phyloP scores from a whole-genome alignment of 768 basidiomycete genomes.

The Boletales sp. region DNA sequence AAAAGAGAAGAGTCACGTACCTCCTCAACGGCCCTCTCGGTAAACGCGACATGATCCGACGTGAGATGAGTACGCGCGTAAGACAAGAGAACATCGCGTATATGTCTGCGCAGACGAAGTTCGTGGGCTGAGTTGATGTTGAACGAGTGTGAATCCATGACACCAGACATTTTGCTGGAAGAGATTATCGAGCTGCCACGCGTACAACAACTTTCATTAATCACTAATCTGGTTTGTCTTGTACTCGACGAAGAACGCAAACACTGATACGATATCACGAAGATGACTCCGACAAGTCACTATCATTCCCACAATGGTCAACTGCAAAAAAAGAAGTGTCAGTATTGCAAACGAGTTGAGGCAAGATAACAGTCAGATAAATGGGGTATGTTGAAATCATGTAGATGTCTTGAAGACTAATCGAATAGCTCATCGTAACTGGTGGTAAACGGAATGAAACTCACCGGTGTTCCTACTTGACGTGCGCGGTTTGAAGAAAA shows the following conservation, averaged over 20 bases:
- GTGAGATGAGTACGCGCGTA: slow-evolving; percentile 55
- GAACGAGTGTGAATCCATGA: slow-evolving; percentile 16
- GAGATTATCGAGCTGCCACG: not conserved
- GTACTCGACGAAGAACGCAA: not conserved
- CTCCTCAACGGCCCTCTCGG: slow-evolving; percentile 45
- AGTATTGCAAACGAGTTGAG: slow-evolving; percentile 6
- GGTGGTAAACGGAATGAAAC: not conserved
- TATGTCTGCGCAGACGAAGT: slow-evolving; percentile 37
- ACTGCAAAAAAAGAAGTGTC: not conserved
- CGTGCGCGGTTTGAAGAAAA: too few relatives aligned
- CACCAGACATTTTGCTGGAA: too few relatives aligned
- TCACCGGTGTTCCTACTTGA: slow-evolving; percentile 4
- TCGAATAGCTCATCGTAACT: slow-evolving; percentile 49
- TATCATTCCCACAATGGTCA: not conserved
- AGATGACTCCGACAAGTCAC: not conserved
- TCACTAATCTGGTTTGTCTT: too few relatives aligned
- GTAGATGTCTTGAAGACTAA: slow-evolving; percentile 89
- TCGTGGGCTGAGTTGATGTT: slow-evolving; percentile 17
- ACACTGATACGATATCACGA: slow-evolving; percentile 1
- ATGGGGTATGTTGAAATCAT: slow-evolving; percentile 57
- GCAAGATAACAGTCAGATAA: slow-evolving; percentile 17
- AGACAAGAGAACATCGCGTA: slow-evolving; percentile 50
- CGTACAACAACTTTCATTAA: too few relatives aligned
- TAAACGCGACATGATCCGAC: slow-evolving; percentile 52
- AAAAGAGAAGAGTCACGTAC: slow-evolving; percentile 24